Conservation (phyloP, 805 yeast species). For the Jamesozyma piceae region DNA sequence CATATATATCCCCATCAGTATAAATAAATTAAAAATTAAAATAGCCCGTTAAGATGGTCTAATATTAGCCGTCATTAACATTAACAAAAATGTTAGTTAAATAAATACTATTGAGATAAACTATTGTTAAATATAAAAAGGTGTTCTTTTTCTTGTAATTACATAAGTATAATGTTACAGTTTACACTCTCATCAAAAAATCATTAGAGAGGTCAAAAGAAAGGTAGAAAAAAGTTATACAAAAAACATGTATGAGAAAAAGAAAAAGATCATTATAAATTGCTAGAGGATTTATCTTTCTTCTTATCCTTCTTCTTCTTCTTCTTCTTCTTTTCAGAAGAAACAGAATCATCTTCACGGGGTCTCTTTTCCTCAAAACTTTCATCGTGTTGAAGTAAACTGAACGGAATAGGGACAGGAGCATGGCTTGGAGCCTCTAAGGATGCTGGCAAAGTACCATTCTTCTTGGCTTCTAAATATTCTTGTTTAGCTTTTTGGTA, state of each 20-base stretch:
- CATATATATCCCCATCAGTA: neutral
- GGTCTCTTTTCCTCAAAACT: constrained; percentile 32
- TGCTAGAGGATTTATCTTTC: constrained; percentile 29
- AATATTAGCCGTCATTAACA: too few species aligned
- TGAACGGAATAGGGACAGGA: constrained; percentile 34
- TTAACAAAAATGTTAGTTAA: too few species aligned
- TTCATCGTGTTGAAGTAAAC: constrained; percentile 20
- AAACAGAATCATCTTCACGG: constrained; percentile 27
- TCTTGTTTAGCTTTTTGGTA: constrained; percentile 40
- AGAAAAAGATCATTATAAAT: neutral
- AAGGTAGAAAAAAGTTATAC: neutral
- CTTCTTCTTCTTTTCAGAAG: constrained; percentile 36
- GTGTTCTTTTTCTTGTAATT: too few species aligned
- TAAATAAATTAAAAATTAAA: too few species aligned
- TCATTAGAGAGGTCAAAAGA: neutral
- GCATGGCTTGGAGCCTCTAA: constrained; percentile 31
- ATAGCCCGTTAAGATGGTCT: too few species aligned
- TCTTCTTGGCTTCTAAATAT: constrained; percentile 39
- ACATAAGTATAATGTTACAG: constrained; percentile 1
- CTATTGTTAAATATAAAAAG: too few species aligned
- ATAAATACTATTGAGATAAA: too few species aligned
- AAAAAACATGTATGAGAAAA: neutral
- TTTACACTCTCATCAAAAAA: neutral
- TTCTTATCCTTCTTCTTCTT: constrained; percentile 49
- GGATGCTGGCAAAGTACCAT: constrained; percentile 26